phyloP scores from a whole-genome alignment of 2,329 filamentous ascomycete species.

The Monilinia aucupariae region DNA sequence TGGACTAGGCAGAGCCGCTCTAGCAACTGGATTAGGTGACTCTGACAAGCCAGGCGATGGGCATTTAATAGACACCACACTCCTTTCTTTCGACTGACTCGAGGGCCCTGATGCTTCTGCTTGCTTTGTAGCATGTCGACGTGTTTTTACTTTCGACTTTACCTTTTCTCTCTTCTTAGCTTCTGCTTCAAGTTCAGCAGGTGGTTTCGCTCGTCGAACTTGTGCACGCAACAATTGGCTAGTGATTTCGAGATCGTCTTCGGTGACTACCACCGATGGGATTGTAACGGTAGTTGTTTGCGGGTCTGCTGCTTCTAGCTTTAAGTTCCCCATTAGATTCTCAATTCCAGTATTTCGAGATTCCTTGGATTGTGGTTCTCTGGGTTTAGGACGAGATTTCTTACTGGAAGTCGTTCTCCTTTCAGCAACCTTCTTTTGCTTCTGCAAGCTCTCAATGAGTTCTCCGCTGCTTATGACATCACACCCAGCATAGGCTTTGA shows the following conservation, averaged over 20 bases:
- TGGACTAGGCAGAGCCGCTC: neutral
- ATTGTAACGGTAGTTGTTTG: neutral
- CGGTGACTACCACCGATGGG: slow-evolving; percentile 17
- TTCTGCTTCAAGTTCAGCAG: slow-evolving; percentile 17
- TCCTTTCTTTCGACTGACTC: neutral
- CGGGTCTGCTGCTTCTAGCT: slow-evolving; percentile 22
- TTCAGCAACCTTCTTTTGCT: slow-evolving; percentile 23
- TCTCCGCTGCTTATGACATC: slow-evolving; percentile 32
- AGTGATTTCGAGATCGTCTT: slow-evolving; percentile 16
- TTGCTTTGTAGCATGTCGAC: slow-evolving; percentile 28
- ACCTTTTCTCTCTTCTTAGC: slow-evolving; percentile 29
- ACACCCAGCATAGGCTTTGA: slow-evolving; percentile 34
- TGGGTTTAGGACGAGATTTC: slow-evolving; percentile 20
- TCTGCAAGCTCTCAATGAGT: slow-evolving; percentile 26
- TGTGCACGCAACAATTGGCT: slow-evolving; percentile 21
- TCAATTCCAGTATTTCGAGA: slow-evolving; percentile 24
- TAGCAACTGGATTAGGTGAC: neutral
- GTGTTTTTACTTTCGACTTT: slow-evolving; percentile 31
- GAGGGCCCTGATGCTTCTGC: neutral
- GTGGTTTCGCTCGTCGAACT: slow-evolving; percentile 15
- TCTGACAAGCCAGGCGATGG: neutral
- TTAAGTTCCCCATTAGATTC: slow-evolving; percentile 31
- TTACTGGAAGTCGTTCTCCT: slow-evolving; percentile 20
- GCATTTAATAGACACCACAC: neutral
- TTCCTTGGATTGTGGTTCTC: slow-evolving; percentile 14